Evolutionary conservation across 306 rosid species (phyloP), one percentile per base, ranked within the genome.

Genomic region (Dryas drummondii): DNA sequence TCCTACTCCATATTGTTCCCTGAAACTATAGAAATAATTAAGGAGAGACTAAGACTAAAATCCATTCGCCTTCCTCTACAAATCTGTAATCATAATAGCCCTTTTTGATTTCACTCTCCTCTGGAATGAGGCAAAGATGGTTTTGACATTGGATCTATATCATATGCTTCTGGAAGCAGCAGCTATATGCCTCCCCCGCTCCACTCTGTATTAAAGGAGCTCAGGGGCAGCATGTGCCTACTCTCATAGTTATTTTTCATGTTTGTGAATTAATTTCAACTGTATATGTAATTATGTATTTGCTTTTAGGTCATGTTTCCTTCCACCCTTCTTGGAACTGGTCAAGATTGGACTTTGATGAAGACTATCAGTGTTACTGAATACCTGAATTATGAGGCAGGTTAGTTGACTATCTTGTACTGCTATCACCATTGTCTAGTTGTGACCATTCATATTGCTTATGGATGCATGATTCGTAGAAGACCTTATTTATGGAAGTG

Each of bases 321-420:
- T 52, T 94, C 96, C 51, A 87, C 99, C 9, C 90, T 85, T 64
- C 89, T 94, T 58, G 99, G 99, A 76, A 94, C 99, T 27, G 89
- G 87, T 74, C 96, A 92, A 78, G 84, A 86, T 52, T 94, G 99
- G 99, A 92, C 99, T 48, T 72, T 94, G 80, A 92, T 94, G 99
- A 92, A 94, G 87, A 94, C 97, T 37, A 90, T 94, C 44, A 94
- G 99, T 86, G 99, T 94, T 63, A 92, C 99, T 1, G 99, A 94
- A 82, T 94, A 94, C 82, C 81, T 94, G 75, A 94, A 94, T 81
- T 94, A 94, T 76, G 99, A 94, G 89, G 70, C 97, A 79, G 99
- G 99, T 92, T 49, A 51, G 57, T 66, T 54, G 19, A 52, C 37
- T 15, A 1, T 56, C 45, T 22, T 16, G 41, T 11, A n/a, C 5